Evolutionary conservation across 768 basidiomycete species (phyloP).

Genomic region (Naganishia kalamii): DNA sequence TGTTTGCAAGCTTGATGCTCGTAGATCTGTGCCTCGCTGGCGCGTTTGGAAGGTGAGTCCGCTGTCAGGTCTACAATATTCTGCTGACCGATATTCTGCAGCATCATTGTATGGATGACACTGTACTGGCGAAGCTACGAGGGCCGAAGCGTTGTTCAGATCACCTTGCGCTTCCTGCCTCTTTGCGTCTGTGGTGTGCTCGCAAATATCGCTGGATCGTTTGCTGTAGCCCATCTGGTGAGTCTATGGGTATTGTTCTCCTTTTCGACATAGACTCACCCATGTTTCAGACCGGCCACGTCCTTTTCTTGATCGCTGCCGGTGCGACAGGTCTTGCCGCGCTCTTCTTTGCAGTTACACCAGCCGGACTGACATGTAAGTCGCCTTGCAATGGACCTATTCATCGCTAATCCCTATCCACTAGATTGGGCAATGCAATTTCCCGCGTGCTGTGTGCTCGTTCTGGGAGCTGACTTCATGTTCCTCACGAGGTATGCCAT

Average conservation of each 20-base stretch:
- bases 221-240: neutral
- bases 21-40: neutral
- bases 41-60: neutral
- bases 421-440: neutral
- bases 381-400: neutral
- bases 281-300: neutral
- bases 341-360: neutral
- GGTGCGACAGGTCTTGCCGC: neutral
- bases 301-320: conserved; percentile 2
- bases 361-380: neutral
- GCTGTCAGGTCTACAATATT: neutral
- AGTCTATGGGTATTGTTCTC: neutral
- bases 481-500: neutral
- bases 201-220: neutral
- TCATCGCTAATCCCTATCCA: neutral
- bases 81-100: neutral
- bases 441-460: neutral
- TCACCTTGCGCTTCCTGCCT: conserved; percentile 1
- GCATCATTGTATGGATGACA: conserved; percentile 4
- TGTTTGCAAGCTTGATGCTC: conserved; percentile 7
- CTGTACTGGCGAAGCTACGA: conserved; percentile 6
- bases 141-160: neutral
- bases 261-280: neutral
- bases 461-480: conserved; percentile 3
- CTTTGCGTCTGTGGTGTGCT: neutral